A percentile compares a stretch with the other conserved stretches of the same genome.
These are phyloP conservation scores for Rhizopogon vulgaris DNA, from an alignment of 768 basidiomycete species.

Conservation along the genomic window DNA sequence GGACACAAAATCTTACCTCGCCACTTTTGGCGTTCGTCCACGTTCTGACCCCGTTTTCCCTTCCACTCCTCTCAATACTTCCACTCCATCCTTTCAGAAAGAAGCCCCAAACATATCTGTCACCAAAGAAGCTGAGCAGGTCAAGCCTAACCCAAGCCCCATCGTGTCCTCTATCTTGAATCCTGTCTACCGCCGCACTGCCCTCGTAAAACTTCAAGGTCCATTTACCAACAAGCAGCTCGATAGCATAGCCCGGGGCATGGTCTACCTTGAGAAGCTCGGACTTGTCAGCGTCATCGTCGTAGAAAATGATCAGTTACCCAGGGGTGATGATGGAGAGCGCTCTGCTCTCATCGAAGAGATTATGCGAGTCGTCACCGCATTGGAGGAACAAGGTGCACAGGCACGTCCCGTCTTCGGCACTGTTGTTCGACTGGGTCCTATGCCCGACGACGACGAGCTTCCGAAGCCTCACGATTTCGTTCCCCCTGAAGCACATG, in stretches of 20 bases:
- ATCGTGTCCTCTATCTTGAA: constrained; percentile 74
- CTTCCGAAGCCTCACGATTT: constrained; percentile 25
- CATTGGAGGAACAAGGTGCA: constrained; percentile 81
- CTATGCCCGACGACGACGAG: constrained; percentile 49
- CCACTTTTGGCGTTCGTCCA: constrained; percentile 78
- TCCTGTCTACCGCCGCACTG: constrained; percentile 79
- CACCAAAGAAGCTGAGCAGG: constrained; percentile 27
- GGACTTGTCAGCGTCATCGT: constrained; percentile 95
- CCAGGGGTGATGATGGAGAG: constrained; percentile 63
- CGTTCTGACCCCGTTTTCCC: constrained; percentile 19
- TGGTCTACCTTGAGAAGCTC: constrained; percentile 93
- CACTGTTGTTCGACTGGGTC: constrained; percentile 78
- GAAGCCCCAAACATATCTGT: constrained; percentile 6
- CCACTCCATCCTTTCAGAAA: constrained; percentile 16
- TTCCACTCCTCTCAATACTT: constrained; percentile 17
- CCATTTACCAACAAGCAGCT: constrained; percentile 92
- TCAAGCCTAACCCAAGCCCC: constrained; percentile 37
- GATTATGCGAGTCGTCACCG: constrained; percentile 76
- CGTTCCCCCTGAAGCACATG: constrained; percentile 67
- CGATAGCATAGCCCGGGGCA: constrained; percentile 87
- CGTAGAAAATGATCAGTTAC: constrained; percentile 79
- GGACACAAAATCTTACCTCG: constrained; percentile 87
- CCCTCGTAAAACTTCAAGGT: constrained; percentile 94
- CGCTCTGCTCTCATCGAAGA: constrained; percentile 66
- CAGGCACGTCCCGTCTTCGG: constrained; percentile 85